Evolutionary conservation across 2,329 filamentous ascomycete species (phyloP).

Genomic region (Exophiala oligosperma): DNA sequence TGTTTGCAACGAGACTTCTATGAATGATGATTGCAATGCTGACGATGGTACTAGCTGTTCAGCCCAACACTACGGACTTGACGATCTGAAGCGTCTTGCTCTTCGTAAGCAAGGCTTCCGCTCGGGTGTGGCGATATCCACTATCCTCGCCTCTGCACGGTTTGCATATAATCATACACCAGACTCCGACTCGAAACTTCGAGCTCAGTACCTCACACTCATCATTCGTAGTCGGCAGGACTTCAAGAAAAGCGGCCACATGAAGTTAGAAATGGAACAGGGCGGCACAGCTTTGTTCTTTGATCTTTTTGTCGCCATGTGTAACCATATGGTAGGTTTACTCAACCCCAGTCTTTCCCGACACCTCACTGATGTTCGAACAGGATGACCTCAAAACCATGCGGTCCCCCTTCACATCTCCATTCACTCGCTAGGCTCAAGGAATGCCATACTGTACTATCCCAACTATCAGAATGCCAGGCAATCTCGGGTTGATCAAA

Average conservation of each 20-base stretch:
- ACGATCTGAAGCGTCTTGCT: conserved; percentile 80
- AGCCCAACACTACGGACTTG: conserved; percentile 78
- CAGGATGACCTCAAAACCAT: conserved; percentile 32
- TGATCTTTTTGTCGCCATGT: conserved; percentile 88
- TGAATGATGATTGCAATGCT: conserved; percentile 19
- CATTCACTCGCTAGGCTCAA: conserved; percentile 24
- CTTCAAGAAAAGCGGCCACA: conserved; percentile 90
- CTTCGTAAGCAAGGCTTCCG: conserved; percentile 88
- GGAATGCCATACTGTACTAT: background rate
- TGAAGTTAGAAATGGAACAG: conserved; percentile 92
- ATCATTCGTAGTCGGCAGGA: conserved; percentile 85
- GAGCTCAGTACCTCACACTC: conserved; percentile 87
- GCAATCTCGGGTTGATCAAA: background rate
- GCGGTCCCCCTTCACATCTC: conserved; percentile 28
- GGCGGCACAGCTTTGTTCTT: conserved; percentile 82
- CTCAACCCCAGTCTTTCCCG: conserved; percentile 31
- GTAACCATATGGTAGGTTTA: conserved; percentile 76
- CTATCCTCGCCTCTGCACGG: conserved; percentile 81
- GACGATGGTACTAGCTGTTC: conserved; percentile 58
- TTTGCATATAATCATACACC: conserved; percentile 89
- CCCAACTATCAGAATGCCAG: conserved; percentile 16
- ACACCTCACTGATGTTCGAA: conserved; percentile 22
- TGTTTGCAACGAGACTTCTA: conserved; percentile 11
- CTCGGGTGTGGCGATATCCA: conserved; percentile 78
- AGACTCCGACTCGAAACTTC: conserved; percentile 84